Percentiles rank a stretch among this genome's conserved stretches.
Conservation (phyloP, 2,329 filamentous ascomycete genomes). For the Macrophomina pseudophaseolina region DNA sequence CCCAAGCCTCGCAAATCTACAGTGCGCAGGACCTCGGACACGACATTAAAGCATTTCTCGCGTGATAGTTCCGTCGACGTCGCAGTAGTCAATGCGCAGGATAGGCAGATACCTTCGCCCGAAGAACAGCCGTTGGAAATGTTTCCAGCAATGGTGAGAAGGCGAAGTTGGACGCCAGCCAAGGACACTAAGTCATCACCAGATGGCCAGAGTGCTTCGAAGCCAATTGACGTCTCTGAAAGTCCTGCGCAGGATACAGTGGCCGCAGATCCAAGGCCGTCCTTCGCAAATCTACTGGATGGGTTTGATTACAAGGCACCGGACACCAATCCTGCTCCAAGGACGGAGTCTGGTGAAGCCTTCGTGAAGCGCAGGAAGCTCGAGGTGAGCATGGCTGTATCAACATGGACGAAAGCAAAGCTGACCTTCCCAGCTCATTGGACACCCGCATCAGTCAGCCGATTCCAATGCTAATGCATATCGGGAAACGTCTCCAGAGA, state of each 20-base stretch:
- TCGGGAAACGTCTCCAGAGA: background rate
- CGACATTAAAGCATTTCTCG: conserved; percentile 2
- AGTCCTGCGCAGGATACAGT: background rate
- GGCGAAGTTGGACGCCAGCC: conserved; percentile 45
- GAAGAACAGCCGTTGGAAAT: conserved; percentile 33
- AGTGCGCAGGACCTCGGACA: background rate
- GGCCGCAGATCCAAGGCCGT: conserved; percentile 12
- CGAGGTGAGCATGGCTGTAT: conserved; percentile 32
- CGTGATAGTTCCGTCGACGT: background rate
- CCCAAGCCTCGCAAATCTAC: background rate
- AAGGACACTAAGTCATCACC: conserved; percentile 33
- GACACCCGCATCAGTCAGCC: background rate
- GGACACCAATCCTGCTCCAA: background rate
- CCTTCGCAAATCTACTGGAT: conserved; percentile 37
- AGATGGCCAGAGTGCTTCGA: conserved; percentile 29
- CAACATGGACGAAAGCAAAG: too few relatives aligned
- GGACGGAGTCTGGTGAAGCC: conserved; percentile 25
- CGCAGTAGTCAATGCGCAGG: background rate
- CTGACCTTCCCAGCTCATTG: conserved; percentile 13
- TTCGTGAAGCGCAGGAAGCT: conserved; percentile 38
- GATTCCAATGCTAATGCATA: background rate
- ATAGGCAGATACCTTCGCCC: conserved; percentile 27
- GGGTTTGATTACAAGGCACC: conserved; percentile 36
- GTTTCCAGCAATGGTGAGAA: conserved; percentile 38
- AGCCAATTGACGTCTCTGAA: background rate